Evolutionary conservation across 2,329 filamentous ascomycete species (phyloP).

Genomic region (Colletotrichum trifolii): DNA sequence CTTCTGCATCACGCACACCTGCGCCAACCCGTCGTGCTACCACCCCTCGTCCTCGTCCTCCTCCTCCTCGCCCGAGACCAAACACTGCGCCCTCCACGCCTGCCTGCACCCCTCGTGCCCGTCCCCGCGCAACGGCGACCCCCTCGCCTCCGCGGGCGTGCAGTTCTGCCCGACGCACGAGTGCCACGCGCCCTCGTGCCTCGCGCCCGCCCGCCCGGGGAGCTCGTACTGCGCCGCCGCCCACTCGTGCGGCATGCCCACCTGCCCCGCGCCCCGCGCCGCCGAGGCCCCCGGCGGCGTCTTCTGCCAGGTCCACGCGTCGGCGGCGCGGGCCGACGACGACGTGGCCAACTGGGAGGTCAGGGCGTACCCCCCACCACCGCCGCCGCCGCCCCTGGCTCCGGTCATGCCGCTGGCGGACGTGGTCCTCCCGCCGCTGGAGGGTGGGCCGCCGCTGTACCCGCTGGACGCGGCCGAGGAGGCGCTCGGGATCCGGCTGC

Average conservation of each 20-base stretch:
- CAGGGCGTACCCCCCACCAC: not conserved
- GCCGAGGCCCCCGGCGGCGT: not conserved
- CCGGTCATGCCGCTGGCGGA: too few relatives aligned
- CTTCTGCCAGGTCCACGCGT: too few relatives aligned
- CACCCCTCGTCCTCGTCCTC: conserved; percentile 15
- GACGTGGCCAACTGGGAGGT: too few relatives aligned
- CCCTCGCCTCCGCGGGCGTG: conserved; percentile 7
- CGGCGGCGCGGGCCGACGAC: too few relatives aligned
- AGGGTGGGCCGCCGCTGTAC: too few relatives aligned
- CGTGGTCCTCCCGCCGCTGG: too few relatives aligned
- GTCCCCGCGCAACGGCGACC: conserved; percentile 30
- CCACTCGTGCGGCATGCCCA: conserved; percentile 26
- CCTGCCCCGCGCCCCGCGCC: conserved; percentile 17
- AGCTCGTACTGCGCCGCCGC: conserved; percentile 26
- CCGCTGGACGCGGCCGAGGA: conserved; percentile 32
- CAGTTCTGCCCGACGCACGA: conserved; percentile 34
- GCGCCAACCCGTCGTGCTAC: conserved; percentile 13
- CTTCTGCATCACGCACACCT: conserved; percentile 33
- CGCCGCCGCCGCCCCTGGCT: not conserved
- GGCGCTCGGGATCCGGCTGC: conserved; percentile 30
- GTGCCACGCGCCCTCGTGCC: conserved; percentile 20
- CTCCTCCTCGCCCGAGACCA: conserved; percentile 5
- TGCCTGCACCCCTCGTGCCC: conserved; percentile 27
- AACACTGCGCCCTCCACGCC: conserved; percentile 34
- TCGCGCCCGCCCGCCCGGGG: not conserved